Conservation (phyloP, 2,329 filamentous ascomycete species). For the Apiospora phragmitis region DNA sequence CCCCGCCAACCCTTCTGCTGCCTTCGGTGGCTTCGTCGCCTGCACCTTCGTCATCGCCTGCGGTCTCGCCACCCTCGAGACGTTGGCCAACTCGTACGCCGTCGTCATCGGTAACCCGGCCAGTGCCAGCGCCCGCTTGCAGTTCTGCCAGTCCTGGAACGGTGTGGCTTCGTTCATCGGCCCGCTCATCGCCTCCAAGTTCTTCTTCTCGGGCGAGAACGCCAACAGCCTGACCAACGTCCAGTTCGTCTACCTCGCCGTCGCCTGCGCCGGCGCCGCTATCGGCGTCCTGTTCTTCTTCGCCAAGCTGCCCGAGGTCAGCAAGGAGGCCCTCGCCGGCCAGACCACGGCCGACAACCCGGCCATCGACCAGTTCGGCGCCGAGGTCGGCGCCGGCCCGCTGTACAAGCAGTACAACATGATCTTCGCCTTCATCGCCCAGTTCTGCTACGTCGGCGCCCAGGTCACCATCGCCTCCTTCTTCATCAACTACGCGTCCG, state of each 20-base stretch:
- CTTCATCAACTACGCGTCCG: conserved; percentile 42
- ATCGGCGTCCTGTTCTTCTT: conserved; percentile 55
- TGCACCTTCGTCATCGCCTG: conserved; percentile 53
- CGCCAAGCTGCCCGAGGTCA: conserved; percentile 41
- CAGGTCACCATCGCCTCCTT: conserved; percentile 48
- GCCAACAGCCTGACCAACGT: conserved; percentile 47
- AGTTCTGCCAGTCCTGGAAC: conserved; percentile 55
- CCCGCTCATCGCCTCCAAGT: conserved; percentile 53
- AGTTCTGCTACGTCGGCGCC: conserved; percentile 58
- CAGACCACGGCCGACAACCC: conserved; percentile 48
- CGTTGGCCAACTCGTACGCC: conserved; percentile 49
- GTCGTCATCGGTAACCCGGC: conserved; percentile 51
- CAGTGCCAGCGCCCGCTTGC: conserved; percentile 54
- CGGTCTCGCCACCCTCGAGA: conserved; percentile 45
- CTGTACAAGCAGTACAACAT: conserved; percentile 55
- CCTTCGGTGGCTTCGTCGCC: conserved; percentile 71
- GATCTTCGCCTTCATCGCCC: conserved; percentile 54
- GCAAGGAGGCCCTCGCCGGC: conserved; percentile 33
- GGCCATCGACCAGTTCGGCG: conserved; percentile 47
- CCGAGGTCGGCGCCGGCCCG: conserved; percentile 44
- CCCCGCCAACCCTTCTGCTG: conserved; percentile 53
- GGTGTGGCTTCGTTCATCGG: conserved; percentile 54
- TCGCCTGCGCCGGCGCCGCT: conserved; percentile 53
- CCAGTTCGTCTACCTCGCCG: conserved; percentile 59
- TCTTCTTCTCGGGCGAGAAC: conserved; percentile 54